Conservation (phyloP, 2,329 filamentous ascomycete species). For the Zymoseptoria crescenta region DNA sequence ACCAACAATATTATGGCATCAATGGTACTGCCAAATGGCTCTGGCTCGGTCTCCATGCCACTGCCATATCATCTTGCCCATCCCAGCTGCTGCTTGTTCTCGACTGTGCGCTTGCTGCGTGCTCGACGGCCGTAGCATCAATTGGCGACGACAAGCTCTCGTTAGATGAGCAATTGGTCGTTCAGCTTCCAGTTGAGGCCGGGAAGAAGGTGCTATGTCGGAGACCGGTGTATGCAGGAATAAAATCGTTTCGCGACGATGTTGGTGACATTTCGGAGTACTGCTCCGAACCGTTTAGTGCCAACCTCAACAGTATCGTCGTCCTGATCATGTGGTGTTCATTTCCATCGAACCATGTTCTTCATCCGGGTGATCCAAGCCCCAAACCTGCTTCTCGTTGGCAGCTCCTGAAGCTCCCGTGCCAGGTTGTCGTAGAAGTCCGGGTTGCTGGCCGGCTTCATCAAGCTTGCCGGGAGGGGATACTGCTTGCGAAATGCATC, state of each 20-base stretch:
- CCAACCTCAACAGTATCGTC: background rate
- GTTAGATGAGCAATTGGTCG: background rate
- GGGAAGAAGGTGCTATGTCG: background rate
- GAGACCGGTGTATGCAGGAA: too few species aligned
- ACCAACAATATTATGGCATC: too few species aligned
- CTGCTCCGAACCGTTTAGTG: background rate
- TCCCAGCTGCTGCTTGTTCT: background rate
- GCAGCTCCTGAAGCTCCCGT: slow-evolving; percentile 47
- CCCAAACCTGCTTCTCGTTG: slow-evolving; percentile 40
- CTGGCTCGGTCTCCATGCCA: background rate
- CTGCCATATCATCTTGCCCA: background rate
- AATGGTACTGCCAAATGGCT: background rate
- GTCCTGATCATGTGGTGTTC: slow-evolving; percentile 2
- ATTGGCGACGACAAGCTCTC: background rate
- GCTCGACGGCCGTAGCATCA: background rate
- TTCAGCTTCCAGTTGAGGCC: background rate
- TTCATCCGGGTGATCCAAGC: slow-evolving; percentile 40
- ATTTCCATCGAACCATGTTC: slow-evolving; percentile 42
- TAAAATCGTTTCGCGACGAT: too few species aligned
- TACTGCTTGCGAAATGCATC: slow-evolving; percentile 48
- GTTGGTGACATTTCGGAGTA: too few species aligned
- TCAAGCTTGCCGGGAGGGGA: slow-evolving; percentile 39
- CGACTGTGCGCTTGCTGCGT: background rate
- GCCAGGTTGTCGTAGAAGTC: slow-evolving; percentile 47
- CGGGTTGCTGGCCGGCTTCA: slow-evolving; percentile 44